Conservation (phyloP, 768 basidiomycete genomes). For the Amanita rubescens region DNA sequence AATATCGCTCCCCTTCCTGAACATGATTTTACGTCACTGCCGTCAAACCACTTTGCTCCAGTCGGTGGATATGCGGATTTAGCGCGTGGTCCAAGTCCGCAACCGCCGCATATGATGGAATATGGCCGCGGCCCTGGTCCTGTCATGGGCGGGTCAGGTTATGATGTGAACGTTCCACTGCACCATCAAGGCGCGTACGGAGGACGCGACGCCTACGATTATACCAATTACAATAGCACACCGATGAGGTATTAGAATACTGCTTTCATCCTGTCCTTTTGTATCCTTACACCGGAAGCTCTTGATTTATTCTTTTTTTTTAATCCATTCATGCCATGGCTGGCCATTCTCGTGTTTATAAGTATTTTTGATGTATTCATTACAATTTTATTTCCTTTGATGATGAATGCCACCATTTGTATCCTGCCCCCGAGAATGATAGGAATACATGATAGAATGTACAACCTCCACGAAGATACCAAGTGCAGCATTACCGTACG, state of each 20-base stretch:
- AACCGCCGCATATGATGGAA: conserved; percentile 53
- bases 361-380: neutral
- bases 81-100: conserved; percentile 65
- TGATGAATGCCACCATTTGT: neutral
- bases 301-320: neutral
- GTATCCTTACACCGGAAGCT: too few relatives aligned
- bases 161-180: conserved; percentile 53
- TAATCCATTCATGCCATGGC: neutral
- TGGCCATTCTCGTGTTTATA: neutral
- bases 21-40: conserved; percentile 71
- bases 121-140: conserved; percentile 33
- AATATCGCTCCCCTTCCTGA: conserved; percentile 46
- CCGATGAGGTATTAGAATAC: conserved; percentile 3
- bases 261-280: too few relatives aligned
- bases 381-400: neutral
- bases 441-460: neutral
- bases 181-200: conserved; percentile 50
- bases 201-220: conserved; percentile 15
- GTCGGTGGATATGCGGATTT: conserved; percentile 81
- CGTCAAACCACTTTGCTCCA: conserved; percentile 44
- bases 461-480: neutral
- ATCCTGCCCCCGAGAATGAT: conserved; percentile 1
- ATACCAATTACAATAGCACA: neutral
- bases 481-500: neutral
- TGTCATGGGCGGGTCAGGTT: conserved; percentile 36